phyloP scores from a whole-genome alignment of 75 land plant genomes.

The Adiantum capillusveneris region DNA sequence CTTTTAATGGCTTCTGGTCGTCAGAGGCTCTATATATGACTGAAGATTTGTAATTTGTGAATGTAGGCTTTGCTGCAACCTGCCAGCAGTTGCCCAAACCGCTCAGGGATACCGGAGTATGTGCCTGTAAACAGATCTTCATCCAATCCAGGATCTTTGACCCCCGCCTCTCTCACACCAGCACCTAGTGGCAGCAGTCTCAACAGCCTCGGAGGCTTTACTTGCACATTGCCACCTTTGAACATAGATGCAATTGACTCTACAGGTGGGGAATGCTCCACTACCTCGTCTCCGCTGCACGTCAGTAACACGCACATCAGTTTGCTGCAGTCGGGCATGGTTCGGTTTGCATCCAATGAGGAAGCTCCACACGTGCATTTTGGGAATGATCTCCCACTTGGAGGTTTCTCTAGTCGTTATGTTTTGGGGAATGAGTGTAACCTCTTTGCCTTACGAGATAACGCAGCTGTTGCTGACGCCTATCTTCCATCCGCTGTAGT shows the following conservation, averaged over 20 bases:
- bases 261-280: slow-evolving; percentile 34
- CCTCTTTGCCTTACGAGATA: background rate
- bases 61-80: too few species aligned
- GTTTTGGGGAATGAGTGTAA: background rate
- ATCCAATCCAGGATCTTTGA: background rate
- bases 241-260: slow-evolving; percentile 12
- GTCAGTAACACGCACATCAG: background rate
- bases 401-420: background rate
- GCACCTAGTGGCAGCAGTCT: slow-evolving; percentile 7
- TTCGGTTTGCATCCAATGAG: background rate
- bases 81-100: background rate
- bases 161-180: slow-evolving; percentile 8
- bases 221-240: slow-evolving; percentile 15
- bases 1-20: too few species aligned
- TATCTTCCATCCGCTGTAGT: background rate
- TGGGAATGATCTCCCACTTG: background rate
- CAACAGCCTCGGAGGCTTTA: slow-evolving; percentile 15
- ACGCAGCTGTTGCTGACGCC: background rate
- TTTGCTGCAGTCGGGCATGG: background rate
- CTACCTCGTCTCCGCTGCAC: slow-evolving; percentile 32
- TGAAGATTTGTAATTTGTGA: too few species aligned
- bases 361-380: background rate
- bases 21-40: too few species aligned
- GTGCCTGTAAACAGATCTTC: background rate
- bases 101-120: background rate